Conservation (phyloP, 2,329 filamentous ascomycete genomes). For the Leptographium radiaticola region DNA sequence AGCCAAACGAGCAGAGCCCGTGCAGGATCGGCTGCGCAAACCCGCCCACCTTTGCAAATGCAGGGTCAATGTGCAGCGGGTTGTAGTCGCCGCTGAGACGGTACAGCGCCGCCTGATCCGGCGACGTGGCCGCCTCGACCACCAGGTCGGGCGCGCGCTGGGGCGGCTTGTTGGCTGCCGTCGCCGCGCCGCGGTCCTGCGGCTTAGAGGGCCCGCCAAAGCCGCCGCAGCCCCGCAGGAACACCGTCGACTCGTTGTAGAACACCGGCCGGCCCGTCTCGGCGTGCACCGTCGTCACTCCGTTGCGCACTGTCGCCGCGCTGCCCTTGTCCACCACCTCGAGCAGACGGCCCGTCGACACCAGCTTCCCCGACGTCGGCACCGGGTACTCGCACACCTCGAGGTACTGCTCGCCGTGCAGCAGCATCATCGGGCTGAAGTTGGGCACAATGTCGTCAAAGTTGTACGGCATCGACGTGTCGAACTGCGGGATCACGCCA, state of each 20-base stretch:
- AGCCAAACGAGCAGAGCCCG: slow-evolving; percentile 90
- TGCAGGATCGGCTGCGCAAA: slow-evolving; percentile 93
- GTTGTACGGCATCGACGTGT: slow-evolving; percentile 65
- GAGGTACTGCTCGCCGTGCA: slow-evolving; percentile 97
- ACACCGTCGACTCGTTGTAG: slow-evolving; percentile 92
- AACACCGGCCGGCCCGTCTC: slow-evolving; percentile 81
- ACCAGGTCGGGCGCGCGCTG: slow-evolving; percentile 58
- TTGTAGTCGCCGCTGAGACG: slow-evolving; percentile 90
- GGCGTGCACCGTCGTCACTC: slow-evolving; percentile 72
- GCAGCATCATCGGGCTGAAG: slow-evolving; percentile 96
- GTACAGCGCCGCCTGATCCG: slow-evolving; percentile 90
- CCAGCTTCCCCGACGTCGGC: slow-evolving; percentile 66
- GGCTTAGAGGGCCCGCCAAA: slow-evolving; percentile 77
- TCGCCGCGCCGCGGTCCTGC: slow-evolving; percentile 64
- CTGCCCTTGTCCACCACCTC: slow-evolving; percentile 95
- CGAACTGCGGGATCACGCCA: slow-evolving; percentile 90
- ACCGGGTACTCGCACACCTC: slow-evolving; percentile 88
- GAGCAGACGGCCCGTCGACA: slow-evolving; percentile 67
- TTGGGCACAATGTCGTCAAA: slow-evolving; percentile 80
- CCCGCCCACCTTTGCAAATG: slow-evolving; percentile 86
- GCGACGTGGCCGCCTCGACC: slow-evolving; percentile 72
- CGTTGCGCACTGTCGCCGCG: slow-evolving; percentile 70
- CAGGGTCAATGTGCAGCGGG: slow-evolving; percentile 89
- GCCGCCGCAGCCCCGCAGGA: slow-evolving; percentile 81
- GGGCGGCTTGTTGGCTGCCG: slow-evolving; percentile 67